Evolutionary conservation across 73 alveolate species (phyloP), one percentile per base, ranked within the genome.

Genomic region (Tetrahymena malaccensis): DNA sequence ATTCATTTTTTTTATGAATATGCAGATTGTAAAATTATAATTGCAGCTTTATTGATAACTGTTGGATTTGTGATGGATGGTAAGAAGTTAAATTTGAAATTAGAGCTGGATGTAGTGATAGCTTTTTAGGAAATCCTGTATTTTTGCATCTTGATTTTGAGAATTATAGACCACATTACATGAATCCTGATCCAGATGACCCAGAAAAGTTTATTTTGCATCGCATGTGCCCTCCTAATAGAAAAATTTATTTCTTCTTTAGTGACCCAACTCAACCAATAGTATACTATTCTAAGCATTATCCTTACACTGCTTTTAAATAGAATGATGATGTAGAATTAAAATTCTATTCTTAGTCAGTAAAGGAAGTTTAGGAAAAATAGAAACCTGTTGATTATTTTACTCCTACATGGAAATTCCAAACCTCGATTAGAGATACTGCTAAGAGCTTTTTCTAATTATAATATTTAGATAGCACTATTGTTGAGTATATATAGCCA

Each of bases 11-110:
- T 94, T 85, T 38, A 50, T 85, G 6, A 95, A 95, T 35, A 40
- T 40, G 0, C 9, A 85, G 97, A 85, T 55, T 95, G 21, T 89
- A 95, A 93, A 95, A 94, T n/a, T 83, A 58, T 31, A 58, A 95
- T 43, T 95, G 85, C 22, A 95, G 84, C 40, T 50, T 93, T 34
- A 85, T 85, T 34, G 97, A 95, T 89, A 85, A 95, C 35, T 95
- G 97, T n/a, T 95, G 97, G 97, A 70, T 95, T 55, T 95, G 97
- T 95, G 97, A 95, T 31, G 97, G 97, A n/a, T 95, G 97, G 97
- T 40, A 89, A 25, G 97, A 95, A 95, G 93, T 95, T 9, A 95
- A 95, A 38, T 95, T 95, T 89, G 58, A 95, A 95, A 55, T 56
- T 43, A 38, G 55, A n/a, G 95, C 84, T 34, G 95, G 95, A 33